phyloP scores from a whole-genome alignment of 108 stramenopile genomes.

The Nitzschia sp. region DNA sequence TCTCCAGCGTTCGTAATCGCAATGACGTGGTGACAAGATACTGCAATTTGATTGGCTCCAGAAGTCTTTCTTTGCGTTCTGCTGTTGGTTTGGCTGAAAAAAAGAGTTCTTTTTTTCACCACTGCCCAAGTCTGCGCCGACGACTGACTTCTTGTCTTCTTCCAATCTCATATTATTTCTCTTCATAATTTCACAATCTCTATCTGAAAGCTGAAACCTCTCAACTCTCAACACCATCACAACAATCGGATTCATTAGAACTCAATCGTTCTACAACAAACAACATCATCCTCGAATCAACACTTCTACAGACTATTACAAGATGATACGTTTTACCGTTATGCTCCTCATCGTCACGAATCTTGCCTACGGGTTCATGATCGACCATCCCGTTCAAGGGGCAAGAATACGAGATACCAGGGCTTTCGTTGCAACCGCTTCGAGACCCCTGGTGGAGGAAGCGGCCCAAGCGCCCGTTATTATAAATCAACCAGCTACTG shows the following conservation, averaged over 20 bases:
- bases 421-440: background rate
- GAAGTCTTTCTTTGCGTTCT: background rate
- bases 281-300: too few species aligned
- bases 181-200: too few species aligned
- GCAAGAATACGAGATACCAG: constrained; percentile 1
- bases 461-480: background rate
- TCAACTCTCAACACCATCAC: too few species aligned
- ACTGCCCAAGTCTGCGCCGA: too few species aligned
- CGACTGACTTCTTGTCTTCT: too few species aligned
- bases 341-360: background rate
- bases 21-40: background rate
- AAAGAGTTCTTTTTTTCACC: constrained; percentile 8
- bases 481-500: background rate
- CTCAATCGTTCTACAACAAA: too few species aligned
- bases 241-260: too few species aligned
- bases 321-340: background rate
- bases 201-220: too few species aligned
- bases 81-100: constrained; percentile 4
- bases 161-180: too few species aligned
- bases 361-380: background rate
- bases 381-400: background rate
- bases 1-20: background rate
- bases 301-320: too few species aligned
- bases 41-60: background rate
- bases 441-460: background rate